Percentiles rank a stretch among this genome's conserved stretches.
Conservation (phyloP, 345 rosid genomes). For the Eucalyptus guilfoylei region DNA sequence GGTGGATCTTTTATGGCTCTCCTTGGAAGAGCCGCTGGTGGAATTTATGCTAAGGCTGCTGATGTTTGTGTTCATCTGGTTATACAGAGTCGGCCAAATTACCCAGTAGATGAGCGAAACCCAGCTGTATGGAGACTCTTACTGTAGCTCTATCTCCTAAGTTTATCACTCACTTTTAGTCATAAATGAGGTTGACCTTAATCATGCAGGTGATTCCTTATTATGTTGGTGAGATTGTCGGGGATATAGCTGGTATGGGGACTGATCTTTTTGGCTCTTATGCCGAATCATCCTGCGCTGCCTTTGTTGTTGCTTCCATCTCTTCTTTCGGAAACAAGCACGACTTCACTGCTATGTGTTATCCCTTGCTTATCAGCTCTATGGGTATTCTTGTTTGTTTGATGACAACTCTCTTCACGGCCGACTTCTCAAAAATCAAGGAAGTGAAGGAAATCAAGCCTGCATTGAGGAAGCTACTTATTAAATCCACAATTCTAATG, state of each 20-base stretch:
- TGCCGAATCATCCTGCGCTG: not conserved
- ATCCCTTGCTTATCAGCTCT: not conserved
- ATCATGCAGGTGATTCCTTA: not conserved
- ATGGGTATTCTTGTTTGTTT: not conserved
- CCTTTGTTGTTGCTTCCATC: constrained; percentile 1
- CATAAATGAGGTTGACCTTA: not conserved
- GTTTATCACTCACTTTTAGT: not conserved
- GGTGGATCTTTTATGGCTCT: constrained; percentile 1
- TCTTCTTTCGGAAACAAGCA: not conserved
- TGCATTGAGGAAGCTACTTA: not conserved
- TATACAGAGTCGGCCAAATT: not conserved
- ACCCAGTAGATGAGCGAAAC: not conserved
- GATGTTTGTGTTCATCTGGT: not conserved
- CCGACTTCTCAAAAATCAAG: not conserved
- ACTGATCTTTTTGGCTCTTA: not conserved
- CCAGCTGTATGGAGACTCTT: not conserved
- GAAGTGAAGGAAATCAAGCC: not conserved
- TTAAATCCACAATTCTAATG: not conserved
- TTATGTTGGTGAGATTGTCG: not conserved
- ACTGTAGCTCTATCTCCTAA: no score
- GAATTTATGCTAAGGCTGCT: not conserved
- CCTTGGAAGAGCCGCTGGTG: not conserved
- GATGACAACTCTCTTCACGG: not conserved
- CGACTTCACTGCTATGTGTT: not conserved
- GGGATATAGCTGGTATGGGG: not conserved